A percentile compares a stretch with the other conserved stretches of the same genome.
phyloP scores from a whole-genome alignment of 2,329 filamentous ascomycete genomes.

The Berkeleyomyces rouxiae region DNA sequence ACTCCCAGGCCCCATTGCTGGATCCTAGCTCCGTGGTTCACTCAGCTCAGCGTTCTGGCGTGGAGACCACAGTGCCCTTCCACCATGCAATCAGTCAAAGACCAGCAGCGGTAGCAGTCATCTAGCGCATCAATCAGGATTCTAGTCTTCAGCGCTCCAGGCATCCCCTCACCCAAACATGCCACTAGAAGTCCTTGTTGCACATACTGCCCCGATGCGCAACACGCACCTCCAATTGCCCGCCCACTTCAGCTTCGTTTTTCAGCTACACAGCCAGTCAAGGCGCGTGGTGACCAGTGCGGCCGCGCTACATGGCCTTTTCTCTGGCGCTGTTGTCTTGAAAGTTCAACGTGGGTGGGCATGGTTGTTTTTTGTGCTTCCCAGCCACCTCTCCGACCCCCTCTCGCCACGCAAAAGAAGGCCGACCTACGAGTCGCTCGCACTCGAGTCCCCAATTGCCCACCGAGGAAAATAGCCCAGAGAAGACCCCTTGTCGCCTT shows the following conservation, averaged over 20 bases:
- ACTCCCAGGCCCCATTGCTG: background rate
- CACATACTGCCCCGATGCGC: background rate
- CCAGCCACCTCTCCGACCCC: constrained; percentile 9
- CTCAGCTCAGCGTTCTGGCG: no score
- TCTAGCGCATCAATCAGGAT: no score
- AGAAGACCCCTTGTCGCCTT: background rate
- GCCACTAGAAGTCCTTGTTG: background rate
- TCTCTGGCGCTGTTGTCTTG: background rate
- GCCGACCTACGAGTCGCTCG: background rate
- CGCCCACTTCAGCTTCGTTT: background rate
- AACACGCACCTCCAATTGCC: background rate
- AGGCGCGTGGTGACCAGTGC: background rate
- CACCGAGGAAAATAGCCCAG: background rate
- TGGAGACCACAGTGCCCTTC: no score
- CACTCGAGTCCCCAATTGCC: background rate
- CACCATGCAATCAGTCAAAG: no score
- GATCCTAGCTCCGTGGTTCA: background rate
- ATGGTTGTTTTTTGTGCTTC: background rate
- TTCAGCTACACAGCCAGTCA: background rate
- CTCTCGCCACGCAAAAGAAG: background rate
- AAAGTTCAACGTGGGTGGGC: background rate
- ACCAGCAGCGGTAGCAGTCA: no score
- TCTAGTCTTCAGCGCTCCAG: no score
- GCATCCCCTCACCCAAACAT: background rate
- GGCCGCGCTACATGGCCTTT: background rate